Percentiles rank a stretch among this genome's conserved stretches.
Conservation (phyloP, 2,329 filamentous ascomycete species). For the Cladophialophora bantiana region DNA sequence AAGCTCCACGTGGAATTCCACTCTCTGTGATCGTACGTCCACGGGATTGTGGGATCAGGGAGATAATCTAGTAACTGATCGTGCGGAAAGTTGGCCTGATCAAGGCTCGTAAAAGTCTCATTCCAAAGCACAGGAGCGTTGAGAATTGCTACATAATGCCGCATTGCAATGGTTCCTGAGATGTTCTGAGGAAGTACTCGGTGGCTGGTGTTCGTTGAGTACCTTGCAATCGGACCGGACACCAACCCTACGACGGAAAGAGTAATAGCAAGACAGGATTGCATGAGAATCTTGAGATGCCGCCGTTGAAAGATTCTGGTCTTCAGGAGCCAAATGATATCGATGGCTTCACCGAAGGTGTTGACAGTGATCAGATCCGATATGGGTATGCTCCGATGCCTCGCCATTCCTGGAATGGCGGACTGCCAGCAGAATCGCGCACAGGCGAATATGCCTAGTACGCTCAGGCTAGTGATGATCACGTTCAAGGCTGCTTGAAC, state of each 20-base stretch:
- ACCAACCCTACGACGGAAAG: constrained; percentile 19
- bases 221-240: constrained; percentile 26
- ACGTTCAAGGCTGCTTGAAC: constrained; percentile 30
- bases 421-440: constrained; percentile 25
- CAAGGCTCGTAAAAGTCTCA: constrained; percentile 8
- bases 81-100: constrained; percentile 22
- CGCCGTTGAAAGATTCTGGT: constrained; percentile 19
- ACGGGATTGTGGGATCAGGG: constrained; percentile 21
- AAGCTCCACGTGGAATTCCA: constrained; percentile 31
- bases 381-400: constrained; percentile 14
- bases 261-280: constrained; percentile 18
- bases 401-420: constrained; percentile 10
- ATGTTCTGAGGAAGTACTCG: constrained; percentile 1
- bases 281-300: constrained; percentile 23
- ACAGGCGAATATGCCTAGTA: constrained; percentile 19
- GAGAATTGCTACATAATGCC: neutral
- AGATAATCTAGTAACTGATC: constrained; percentile 26
- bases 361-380: constrained; percentile 22
- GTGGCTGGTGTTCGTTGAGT: constrained; percentile 16
- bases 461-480: constrained; percentile 23
- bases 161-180: constrained; percentile 15
- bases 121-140: constrained; percentile 17
- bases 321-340: constrained; percentile 20
- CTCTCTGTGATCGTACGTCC: constrained; percentile 22
- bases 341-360: constrained; percentile 27